Evolutionary conservation across 108 stramenopile species (phyloP), one percentile per base, ranked within the genome.

Genomic region (Poteriospumella lacustris): DNA sequence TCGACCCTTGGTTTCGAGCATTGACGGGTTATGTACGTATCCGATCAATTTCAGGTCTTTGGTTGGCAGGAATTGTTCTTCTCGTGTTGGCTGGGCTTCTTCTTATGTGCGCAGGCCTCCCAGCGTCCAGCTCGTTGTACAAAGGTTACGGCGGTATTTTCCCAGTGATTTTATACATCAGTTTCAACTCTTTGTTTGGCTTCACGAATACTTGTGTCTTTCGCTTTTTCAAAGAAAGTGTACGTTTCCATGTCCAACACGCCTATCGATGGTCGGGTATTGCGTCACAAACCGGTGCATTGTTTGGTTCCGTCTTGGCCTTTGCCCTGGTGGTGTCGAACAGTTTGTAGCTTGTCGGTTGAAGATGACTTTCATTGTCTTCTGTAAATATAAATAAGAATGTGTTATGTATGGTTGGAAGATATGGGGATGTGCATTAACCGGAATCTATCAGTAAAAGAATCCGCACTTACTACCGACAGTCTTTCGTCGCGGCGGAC

Each of bases 201-300:
- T 67, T 31, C 31, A 67, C 64, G 15, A 67, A 67, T 33, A 67
- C 64, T 41, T 67, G 39, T 41, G 31, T 67, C 31, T 67, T 67
- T 33, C 9, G 36, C 12, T 41, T 31, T 67, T 9, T 33, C 39
- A 67, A 67, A 33, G 36, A 38, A 9, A 12, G 12, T 40, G 64
- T 67, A 15, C 12, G 39, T 33, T 19, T 15, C 19, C 39, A 67
- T 41, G 64, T 67, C 39, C 64, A 67, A 15, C 39, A 67, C 19
- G 64, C 64, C 64, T 67, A 31, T 19, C 36, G 64, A 67, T 67
- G 64, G 64, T 19, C 31, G 40, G 64, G 15, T 15, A 33, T 67
- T 12, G 64, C 40, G 12, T 12, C 19, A 40, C 64, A 67, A 19
- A 12, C 31, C 36, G 64, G 64, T 15, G 64, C 64, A 31, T 40